A percentile compares a stretch with the other conserved stretches of the same genome.
Conservation (phyloP, 164 flowering plant species). For the Cinnamomum chago region DNA sequence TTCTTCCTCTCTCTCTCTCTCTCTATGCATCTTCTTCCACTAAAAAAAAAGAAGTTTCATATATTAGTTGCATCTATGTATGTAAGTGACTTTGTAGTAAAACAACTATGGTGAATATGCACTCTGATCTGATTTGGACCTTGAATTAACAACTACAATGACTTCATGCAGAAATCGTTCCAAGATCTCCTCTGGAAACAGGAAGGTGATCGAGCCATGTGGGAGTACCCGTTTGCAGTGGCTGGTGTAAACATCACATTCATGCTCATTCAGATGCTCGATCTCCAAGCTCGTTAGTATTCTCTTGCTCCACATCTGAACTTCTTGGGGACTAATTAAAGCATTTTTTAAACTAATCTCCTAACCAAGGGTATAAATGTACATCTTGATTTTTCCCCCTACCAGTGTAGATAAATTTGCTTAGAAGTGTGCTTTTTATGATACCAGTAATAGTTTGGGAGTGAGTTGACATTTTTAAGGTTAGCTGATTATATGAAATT, state of each 20-base stretch:
- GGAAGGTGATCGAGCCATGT: conserved; percentile 81
- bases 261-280: conserved; percentile 99
- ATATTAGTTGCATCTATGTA: too few relatives aligned
- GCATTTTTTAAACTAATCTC: too few relatives aligned
- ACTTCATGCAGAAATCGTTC: conserved; percentile 63
- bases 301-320: neutral
- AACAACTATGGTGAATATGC: too few relatives aligned
- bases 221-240: conserved; percentile 99
- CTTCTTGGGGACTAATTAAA: neutral
- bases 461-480: neutral
- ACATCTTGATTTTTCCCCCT: too few relatives aligned
- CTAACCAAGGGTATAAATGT: neutral
- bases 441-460: neutral
- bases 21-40: too few relatives aligned
- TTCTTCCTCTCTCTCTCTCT: too few relatives aligned
- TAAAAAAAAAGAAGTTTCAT: too few relatives aligned
- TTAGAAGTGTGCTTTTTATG: neutral
- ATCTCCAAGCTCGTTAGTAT: conserved; percentile 80
- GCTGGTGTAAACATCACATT: conserved; percentile 98
- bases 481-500: neutral
- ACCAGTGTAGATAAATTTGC: neutral
- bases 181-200: conserved; percentile 86
- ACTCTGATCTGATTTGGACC: too few relatives aligned
- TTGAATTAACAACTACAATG: neutral
- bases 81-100: too few relatives aligned